Evolutionary conservation across 2,329 filamentous ascomycete species (phyloP), one percentile per base, ranked within the genome.

Genomic region (Fusarium coffeatum): DNA sequence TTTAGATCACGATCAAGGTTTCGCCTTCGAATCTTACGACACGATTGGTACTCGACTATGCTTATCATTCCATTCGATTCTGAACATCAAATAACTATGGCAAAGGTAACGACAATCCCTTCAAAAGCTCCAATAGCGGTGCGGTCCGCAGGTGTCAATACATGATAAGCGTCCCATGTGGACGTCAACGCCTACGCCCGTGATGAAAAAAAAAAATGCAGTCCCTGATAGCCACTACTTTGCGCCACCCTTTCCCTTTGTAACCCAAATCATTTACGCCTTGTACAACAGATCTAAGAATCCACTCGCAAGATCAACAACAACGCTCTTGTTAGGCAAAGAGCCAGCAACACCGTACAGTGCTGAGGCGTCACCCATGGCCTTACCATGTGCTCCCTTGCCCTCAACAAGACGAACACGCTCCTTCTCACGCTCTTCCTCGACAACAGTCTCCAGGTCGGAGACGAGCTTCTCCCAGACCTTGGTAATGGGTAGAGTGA

Each of bases 281-380:
- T 97, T 97, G 81, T 98, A 98, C 80, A 98, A 79, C 55, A 96
- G 91, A 82, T 98, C 94, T 77, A 98, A 84, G 81, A 98, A 99
- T 1, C 94, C 95, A 72, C 87, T 93, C 3, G 94, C 95, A 77
- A 99, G 82, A 75, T 97, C 93, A 71, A 93, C 93, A 32, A 99
- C 94, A 34, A 99, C 91, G 72, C 92, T 93, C 87, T 98, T 98
- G 79, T 99, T 97, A 2, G 96, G 96, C 80, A 99, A 81, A 76
- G 93, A 97, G 8, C 96, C 96, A 0, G 96, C 96, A 60, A 99
- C 94, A 57, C 96, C 96, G 80, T 99, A 99, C 67, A 99, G 82
- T 7, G 94, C 94, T 2, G 93, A 93, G 16, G 93, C 90, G 78
- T 97, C 93, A 3, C 93, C 93, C 73, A 89, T 86, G 25, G 88